Evolutionary conservation across 129 eudicot species (phyloP).

Genomic region (Escallonia herrerae): DNA sequence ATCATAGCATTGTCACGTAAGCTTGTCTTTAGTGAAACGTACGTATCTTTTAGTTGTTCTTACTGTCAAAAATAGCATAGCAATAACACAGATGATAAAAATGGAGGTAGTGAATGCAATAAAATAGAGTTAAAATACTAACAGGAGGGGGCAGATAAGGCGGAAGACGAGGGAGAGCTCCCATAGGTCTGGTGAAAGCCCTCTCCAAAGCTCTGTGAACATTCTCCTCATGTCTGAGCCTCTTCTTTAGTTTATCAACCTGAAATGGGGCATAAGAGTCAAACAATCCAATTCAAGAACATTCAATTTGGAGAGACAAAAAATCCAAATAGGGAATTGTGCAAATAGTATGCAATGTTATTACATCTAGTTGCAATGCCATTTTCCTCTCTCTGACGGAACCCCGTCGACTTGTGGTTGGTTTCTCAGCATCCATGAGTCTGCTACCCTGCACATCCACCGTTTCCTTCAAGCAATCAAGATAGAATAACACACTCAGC

Average conservation of each 20-base stretch:
- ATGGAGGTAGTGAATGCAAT: neutral
- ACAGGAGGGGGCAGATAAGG: slow-evolving; percentile 70
- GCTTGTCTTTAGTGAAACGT: too few species aligned
- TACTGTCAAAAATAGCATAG: too few species aligned
- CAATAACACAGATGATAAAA: neutral
- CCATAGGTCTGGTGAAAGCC: slow-evolving; percentile 63
- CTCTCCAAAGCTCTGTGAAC: slow-evolving; percentile 72
- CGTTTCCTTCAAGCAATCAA: slow-evolving; percentile 36
- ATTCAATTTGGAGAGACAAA: neutral
- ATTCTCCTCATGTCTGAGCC: slow-evolving; percentile 71
- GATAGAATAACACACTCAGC: slow-evolving; percentile 29
- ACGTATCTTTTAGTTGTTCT: too few species aligned
- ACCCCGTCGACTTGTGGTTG: slow-evolving; percentile 26
- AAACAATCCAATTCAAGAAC: neutral
- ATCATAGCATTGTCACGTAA: neutral
- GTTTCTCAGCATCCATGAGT: slow-evolving; percentile 35
- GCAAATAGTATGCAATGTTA: slow-evolving; percentile 1
- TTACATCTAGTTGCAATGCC: slow-evolving; percentile 74
- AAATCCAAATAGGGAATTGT: neutral
- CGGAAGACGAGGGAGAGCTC: slow-evolving; percentile 73
- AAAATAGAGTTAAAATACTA: slow-evolving; percentile 10
- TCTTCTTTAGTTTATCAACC: slow-evolving; percentile 71
- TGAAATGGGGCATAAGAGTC: slow-evolving; percentile 7
- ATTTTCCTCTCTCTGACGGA: slow-evolving; percentile 43
- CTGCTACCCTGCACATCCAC: slow-evolving; percentile 35